Base-by-base conservation (phyloP, 768 basidiomycete genomes). In the Pilatotrama ljubarskyi region DNA sequence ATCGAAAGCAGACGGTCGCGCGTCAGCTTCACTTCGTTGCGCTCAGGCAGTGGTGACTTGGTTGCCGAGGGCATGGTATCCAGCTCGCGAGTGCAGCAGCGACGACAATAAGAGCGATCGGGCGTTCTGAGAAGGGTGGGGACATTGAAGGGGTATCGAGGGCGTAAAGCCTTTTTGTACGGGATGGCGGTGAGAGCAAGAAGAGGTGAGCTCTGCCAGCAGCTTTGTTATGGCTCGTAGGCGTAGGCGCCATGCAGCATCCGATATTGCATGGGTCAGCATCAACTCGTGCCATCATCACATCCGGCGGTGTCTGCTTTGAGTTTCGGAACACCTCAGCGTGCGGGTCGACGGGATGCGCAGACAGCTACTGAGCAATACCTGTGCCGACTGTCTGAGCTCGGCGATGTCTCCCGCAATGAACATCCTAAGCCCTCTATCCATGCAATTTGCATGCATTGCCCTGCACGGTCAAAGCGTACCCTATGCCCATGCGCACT, bases 1-100 rank as follows among this genome's bases (percentile, higher is more conserved):
- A 84, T 75, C 2, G 66, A 59, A 25, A 75, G 49, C 59, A 90
- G 81, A 53, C 72, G 71, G 0, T 49, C 2, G 20, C 64, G 58
- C 32, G 61, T 68, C 40, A 79, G 69, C 10, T 69, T 71, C 29
- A 75, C 68, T 7, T 76, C 68, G 66, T 79, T 79, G 66, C 75
- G 70, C 48, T 67, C 5, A 13, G 59, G 63, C 55, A 66, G 50
- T 29, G 63, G 50, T 15, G 62, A 48, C 37, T 41, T 51, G 18
- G 18, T 29, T n/a, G n/a, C n/a, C 25, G 61, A 50, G 14, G 55
- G 35, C 18, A 35, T 25, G 48, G 25, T 13, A 7, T 48, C 18
- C 25, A n/a, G 46, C 3, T 29, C 13, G 37, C 4, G 13, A 35
- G n/a, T 15, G 38, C 18, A 38, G 42, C 13, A 49, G 15, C 35